Evolutionary conservation across 176 grass and related monocot genomes (phyloP).

Genomic region (Pharus latifolius): DNA sequence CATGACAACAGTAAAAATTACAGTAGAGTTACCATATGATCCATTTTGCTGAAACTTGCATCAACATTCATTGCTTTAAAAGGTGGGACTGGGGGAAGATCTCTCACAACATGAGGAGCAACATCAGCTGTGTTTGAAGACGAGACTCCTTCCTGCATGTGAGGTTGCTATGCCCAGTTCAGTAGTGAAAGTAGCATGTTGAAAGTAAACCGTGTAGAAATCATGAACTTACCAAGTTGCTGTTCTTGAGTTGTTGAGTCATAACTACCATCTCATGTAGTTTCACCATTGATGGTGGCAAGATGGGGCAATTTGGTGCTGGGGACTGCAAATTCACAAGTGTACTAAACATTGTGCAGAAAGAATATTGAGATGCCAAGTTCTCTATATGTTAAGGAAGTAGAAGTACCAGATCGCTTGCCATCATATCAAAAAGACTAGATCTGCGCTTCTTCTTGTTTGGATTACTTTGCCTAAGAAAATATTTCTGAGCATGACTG

Average conservation of each 20-base stretch:
- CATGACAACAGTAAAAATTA: background rate
- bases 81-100: conserved; percentile 25
- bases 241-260: conserved; percentile 32
- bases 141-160: conserved; percentile 37
- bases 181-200: background rate
- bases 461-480: conserved; percentile 45
- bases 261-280: conserved; percentile 32
- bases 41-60: conserved; percentile 25
- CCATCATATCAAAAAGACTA: conserved; percentile 64
- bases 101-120: conserved; percentile 17
- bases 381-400: conserved; percentile 4
- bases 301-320: conserved; percentile 25
- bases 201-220: conserved; percentile 14
- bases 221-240: conserved; percentile 31
- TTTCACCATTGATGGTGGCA: conserved; percentile 32
- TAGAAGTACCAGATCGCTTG: conserved; percentile 27
- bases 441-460: conserved; percentile 63
- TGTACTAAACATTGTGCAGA: background rate
- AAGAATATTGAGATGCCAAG: conserved; percentile 9
- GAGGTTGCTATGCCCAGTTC: background rate
- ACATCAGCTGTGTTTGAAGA: conserved; percentile 28
- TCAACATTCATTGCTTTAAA: conserved; percentile 23
- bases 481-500: conserved; percentile 79
- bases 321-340: conserved; percentile 31
- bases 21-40: conserved; percentile 29